Base-by-base conservation (phyloP, 2,329 filamentous ascomycete species). In the Alternaria sp. region DNA sequence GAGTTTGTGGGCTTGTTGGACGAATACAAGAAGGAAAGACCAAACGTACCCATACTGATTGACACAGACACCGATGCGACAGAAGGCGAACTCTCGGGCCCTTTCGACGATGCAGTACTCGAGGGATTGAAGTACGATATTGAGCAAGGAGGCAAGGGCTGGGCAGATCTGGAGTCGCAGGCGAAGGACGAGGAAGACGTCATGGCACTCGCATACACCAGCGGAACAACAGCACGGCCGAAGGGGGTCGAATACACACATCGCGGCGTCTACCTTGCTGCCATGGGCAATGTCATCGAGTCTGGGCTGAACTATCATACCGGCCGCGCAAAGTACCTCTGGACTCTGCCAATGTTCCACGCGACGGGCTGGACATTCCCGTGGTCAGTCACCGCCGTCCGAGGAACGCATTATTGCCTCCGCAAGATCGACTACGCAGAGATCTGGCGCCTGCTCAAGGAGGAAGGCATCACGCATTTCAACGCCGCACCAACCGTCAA, bases 401-500 rank as follows among this genome's bases (percentile, higher is more conserved):
- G 96, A 65, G 96, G 95, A n/a, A 96, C 95, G 4, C 93, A 98
- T 79, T 93, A 97, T 77, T 97, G 94, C 74, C 84, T 99, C 17
- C 88, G 96, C 64, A 98, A 97, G 83, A 93, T 99, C 68, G 93
- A 98, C 81, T 99, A 99, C 77, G 89, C 92, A 0, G 85, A 95
- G 62, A 97, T 99, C 64, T 99, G 96, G 96, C 87, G 87, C 52
- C 82, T 99, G 5, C 83, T 99, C 32, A 96, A 93, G 74, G 87
- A 93, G 56, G 92, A 98, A 80, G 85, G 88, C 7, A 91, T 99
- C 67, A 98, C 93, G 0, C 96, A 99, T 80, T 98, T 96, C 83
- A 97, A 95, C 75, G 95, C 95, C 1, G 96, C 95, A 0, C 96
- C 96, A 0, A 99, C 96, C 0, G 96, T 99, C 56, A 98, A 98